Conservation (phyloP, 2,329 filamentous ascomycete genomes). For the Leptographium galeiforme region DNA sequence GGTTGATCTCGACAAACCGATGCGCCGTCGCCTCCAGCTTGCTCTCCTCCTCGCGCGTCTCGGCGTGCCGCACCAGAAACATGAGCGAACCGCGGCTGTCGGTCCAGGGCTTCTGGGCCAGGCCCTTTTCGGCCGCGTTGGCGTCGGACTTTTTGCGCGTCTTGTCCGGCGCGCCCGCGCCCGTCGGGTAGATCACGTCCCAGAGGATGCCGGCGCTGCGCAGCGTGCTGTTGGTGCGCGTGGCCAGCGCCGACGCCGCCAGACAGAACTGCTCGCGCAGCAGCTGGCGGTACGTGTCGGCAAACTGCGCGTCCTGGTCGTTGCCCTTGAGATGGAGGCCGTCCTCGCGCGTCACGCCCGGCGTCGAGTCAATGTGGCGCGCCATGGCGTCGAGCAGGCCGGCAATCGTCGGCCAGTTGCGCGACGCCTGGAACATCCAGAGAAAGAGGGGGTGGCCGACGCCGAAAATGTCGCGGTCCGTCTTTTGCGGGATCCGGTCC, state of each 20-base stretch:
- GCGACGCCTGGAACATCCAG: constrained; percentile 74
- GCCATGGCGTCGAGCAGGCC: constrained; percentile 61
- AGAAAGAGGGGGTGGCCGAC: constrained; percentile 68
- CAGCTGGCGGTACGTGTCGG: constrained; percentile 55
- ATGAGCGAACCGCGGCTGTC: constrained; percentile 66
- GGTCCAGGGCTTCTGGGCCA: not conserved
- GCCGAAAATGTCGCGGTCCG: constrained; percentile 52
- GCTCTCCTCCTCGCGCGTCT: constrained; percentile 42
- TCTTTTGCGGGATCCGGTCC: constrained; percentile 29
- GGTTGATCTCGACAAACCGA: constrained; percentile 58
- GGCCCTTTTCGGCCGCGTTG: not conserved
- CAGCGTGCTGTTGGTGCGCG: constrained; percentile 49
- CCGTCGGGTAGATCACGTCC: constrained; percentile 62
- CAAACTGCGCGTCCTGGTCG: constrained; percentile 42
- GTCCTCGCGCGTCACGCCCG: not conserved
- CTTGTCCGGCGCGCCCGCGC: constrained; percentile 18
- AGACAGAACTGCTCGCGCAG: constrained; percentile 78
- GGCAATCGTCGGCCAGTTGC: constrained; percentile 59
- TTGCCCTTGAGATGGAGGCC: constrained; percentile 30
- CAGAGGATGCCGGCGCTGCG: constrained; percentile 56
- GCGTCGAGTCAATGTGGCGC: constrained; percentile 41
- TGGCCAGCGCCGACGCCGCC: constrained; percentile 61
- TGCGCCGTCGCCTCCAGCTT: constrained; percentile 59
- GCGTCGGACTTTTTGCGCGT: constrained; percentile 3
- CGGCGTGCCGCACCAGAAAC: constrained; percentile 58